These are phyloP conservation scores for Naganishia randhawae DNA, from an alignment of 768 basidiomycete species.

Conservation along the genomic window DNA sequence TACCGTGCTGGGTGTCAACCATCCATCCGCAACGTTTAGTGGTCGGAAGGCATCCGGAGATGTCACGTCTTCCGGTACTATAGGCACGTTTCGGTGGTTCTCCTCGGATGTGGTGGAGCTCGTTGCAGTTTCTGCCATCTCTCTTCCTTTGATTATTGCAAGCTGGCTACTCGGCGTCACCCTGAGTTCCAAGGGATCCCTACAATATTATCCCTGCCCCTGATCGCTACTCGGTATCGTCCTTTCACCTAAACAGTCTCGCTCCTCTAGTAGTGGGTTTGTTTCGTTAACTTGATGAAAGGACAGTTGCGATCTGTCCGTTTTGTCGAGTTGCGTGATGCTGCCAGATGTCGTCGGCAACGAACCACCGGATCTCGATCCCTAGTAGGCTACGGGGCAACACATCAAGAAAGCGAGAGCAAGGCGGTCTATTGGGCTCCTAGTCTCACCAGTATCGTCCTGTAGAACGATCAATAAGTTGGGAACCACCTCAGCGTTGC, in stretches of 20 bases:
- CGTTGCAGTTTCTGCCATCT: slow-evolving; percentile 9
- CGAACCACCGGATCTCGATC: neutral
- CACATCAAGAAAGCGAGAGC: neutral
- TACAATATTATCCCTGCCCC: neutral
- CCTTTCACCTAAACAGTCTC: neutral
- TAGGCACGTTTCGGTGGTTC: neutral
- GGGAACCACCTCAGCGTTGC: too few species aligned
- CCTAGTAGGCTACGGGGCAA: neutral
- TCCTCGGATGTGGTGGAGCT: neutral
- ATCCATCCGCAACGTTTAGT: neutral
- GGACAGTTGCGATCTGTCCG: neutral
- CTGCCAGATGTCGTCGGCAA: neutral
- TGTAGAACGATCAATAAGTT: neutral
- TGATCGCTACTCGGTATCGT: neutral
- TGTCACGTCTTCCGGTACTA: slow-evolving; percentile 6
- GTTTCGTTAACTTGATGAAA: neutral
- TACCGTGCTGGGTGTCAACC: slow-evolving; percentile 9
- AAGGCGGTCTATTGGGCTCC: neutral
- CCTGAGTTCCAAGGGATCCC: neutral
- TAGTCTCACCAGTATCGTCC: neutral
- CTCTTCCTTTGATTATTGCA: slow-evolving; percentile 11
- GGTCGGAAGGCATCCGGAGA: slow-evolving; percentile 4
- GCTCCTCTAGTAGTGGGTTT: neutral
- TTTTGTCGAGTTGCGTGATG: slow-evolving; percentile 2
- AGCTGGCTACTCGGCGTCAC: neutral